Conservation (phyloP, 2,329 filamentous ascomycete genomes). For the Cladosporium sp. region DNA sequence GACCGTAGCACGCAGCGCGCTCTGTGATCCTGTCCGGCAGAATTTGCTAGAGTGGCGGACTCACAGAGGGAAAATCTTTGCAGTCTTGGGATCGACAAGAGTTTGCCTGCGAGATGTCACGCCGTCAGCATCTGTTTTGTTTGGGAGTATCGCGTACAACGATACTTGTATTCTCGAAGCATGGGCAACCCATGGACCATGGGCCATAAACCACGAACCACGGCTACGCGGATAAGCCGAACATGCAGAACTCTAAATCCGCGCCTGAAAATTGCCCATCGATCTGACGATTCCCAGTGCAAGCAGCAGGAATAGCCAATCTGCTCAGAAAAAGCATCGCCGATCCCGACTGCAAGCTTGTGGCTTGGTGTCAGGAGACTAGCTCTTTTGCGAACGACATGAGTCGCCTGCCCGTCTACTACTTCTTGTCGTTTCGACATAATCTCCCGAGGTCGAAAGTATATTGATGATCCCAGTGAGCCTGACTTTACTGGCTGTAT, state of each 20-base stretch:
- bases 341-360: constrained; percentile 3
- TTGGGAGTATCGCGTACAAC: too few species aligned
- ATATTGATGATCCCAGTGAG: background rate
- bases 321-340: background rate
- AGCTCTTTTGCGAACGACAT: background rate
- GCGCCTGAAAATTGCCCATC: background rate
- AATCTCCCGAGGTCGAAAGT: background rate
- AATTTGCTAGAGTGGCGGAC: too few species aligned
- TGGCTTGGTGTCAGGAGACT: background rate
- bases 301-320: background rate
- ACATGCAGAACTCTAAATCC: constrained; percentile 5
- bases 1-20: too few species aligned
- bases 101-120: too few species aligned
- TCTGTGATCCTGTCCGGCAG: too few species aligned
- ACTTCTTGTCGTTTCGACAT: background rate
- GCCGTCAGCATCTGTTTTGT: too few species aligned
- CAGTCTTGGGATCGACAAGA: too few species aligned
- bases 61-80: too few species aligned
- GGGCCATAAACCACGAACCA: too few species aligned
- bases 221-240: constrained; percentile 1
- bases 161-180: too few species aligned
- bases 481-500: background rate
- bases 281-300: constrained; percentile 8
- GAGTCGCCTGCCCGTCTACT: background rate
- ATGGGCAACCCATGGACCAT: too few species aligned